phyloP scores from a whole-genome alignment of 805 yeast species.

The Wickerhamiella azyma region DNA sequence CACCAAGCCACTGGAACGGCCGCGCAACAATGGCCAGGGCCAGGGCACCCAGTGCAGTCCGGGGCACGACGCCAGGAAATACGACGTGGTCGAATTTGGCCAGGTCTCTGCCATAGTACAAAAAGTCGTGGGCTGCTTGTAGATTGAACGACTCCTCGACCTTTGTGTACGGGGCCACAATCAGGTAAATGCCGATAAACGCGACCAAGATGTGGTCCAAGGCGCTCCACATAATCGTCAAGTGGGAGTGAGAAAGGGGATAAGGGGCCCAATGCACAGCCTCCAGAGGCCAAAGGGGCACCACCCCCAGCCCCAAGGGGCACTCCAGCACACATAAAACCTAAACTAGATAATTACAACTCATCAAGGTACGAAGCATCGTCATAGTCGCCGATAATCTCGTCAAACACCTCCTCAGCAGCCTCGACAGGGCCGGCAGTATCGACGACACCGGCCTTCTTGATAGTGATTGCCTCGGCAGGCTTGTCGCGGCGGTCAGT shows the following conservation, averaged over 20 bases:
- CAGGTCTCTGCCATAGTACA: slow-evolving; percentile 44
- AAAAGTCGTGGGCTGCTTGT: slow-evolving; percentile 77
- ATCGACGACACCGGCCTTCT: slow-evolving; percentile 52
- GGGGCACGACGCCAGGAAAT: slow-evolving; percentile 83
- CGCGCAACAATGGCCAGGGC: slow-evolving; percentile 34
- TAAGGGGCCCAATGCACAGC: no score
- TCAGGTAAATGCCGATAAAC: slow-evolving; percentile 36
- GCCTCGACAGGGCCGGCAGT: neutral
- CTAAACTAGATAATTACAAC: neutral
- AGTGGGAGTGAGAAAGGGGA: neutral
- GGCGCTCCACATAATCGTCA: neutral
- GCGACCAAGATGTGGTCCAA: slow-evolving; percentile 31
- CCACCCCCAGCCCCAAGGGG: no score
- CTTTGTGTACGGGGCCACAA: slow-evolving; percentile 67
- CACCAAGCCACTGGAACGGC: slow-evolving; percentile 22
- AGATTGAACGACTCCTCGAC: slow-evolving; percentile 89
- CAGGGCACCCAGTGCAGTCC: slow-evolving; percentile 67
- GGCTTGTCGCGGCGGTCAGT: slow-evolving; percentile 67
- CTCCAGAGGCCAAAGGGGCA: no score
- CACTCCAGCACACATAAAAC: no score
- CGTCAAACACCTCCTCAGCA: neutral
- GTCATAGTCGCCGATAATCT: slow-evolving; percentile 13
- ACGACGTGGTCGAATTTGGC: slow-evolving; percentile 51
- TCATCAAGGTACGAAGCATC: slow-evolving; percentile 5
- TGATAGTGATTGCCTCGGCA: slow-evolving; percentile 45